Percentiles rank a stretch among this genome's conserved stretches.
Evolutionary conservation across 768 basidiomycete genomes (phyloP).

Genomic region (Boletus insuetus): DNA sequence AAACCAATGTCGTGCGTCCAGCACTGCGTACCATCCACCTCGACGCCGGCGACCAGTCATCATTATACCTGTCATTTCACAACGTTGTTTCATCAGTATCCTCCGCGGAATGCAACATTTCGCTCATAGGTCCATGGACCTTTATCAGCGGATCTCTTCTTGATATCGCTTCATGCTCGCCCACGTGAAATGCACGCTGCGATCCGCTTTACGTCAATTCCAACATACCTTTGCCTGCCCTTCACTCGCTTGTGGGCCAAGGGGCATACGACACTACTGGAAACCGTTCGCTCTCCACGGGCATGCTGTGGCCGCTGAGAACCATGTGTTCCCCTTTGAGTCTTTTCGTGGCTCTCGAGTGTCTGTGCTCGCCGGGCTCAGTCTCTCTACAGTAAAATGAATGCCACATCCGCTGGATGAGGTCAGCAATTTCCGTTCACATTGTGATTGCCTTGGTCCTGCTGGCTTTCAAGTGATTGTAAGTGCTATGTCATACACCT

Average conservation of each 20-base stretch:
- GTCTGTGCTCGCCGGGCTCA: conserved; percentile 8
- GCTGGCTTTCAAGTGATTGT: conserved; percentile 12
- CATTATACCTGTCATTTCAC: not conserved
- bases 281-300: conserved; percentile 27
- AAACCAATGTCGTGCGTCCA: conserved; percentile 1
- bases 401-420: conserved; percentile 14
- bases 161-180: conserved; percentile 13
- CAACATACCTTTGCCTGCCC: conserved; percentile 31
- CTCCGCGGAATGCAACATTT: not conserved
- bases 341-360: conserved; percentile 9
- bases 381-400: conserved; percentile 15
- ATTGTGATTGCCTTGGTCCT: conserved; percentile 2
- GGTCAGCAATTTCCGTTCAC: conserved; percentile 28
- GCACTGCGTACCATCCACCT: conserved; percentile 1
- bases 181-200: conserved; percentile 20
- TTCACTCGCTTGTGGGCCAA: conserved; percentile 30
- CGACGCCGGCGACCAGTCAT: not conserved
- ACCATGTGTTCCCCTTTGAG: conserved; percentile 12
- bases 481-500: conserved; percentile 16
- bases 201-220: conserved; percentile 29
- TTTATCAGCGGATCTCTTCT: conserved; percentile 29
- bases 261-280: conserved; percentile 17
- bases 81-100: not conserved
- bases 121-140: conserved; percentile 19
- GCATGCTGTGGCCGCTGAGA: conserved; percentile 22